Evolutionary conservation across 371 early-diverging fungal species (phyloP).

Genomic region (Mucor piriformis): DNA sequence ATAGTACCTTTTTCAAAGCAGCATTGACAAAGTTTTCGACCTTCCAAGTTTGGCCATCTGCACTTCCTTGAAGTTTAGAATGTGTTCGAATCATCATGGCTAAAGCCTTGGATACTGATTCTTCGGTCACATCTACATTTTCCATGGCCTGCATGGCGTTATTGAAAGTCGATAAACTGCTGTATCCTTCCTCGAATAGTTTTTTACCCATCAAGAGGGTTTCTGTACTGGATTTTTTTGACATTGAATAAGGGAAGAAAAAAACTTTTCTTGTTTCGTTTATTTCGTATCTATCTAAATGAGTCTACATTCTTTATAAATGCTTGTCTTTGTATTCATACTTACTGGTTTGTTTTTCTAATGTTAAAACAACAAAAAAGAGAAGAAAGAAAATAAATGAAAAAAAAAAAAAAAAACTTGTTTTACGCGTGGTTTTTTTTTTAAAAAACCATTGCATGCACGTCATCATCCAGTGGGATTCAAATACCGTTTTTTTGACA

Average conservation of each 20-base stretch:
- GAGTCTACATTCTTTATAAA: no score
- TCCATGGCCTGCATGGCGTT: conserved; percentile 42
- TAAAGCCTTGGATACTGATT: conserved; percentile 36
- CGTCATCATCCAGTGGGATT: no score
- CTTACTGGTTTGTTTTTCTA: no score
- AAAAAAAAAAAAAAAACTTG: no score
- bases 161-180: conserved; percentile 25
- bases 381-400: no score
- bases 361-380: no score
- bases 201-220: conserved; percentile 32
- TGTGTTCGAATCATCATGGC: conserved; percentile 42
- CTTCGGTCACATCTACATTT: conserved; percentile 30
- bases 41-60: conserved; percentile 40
- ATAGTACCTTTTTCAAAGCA: conserved; percentile 29
- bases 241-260: not conserved
- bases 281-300: no score
- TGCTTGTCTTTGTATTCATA: no score
- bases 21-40: conserved; percentile 41
- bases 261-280: no score
- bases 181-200: conserved; percentile 37
- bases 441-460: no score
- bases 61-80: conserved; percentile 24
- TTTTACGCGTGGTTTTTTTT: no score
- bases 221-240: conserved; percentile 11
- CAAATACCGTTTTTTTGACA: no score